Base-by-base conservation (phyloP, 108 stramenopile genomes). In the Nannochloropsis oceanica region DNA sequence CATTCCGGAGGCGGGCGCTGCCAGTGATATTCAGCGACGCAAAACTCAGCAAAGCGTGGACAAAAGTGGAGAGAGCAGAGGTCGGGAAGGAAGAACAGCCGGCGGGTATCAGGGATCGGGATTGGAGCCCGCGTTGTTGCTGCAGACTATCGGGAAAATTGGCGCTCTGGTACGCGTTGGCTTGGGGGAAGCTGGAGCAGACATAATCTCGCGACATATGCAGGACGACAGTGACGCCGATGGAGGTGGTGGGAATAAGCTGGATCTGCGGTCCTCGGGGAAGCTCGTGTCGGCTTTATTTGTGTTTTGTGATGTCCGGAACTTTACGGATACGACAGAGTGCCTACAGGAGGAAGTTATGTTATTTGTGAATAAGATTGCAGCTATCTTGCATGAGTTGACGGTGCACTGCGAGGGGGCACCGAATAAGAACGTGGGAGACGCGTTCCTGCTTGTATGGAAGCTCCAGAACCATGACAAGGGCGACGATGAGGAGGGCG, bases 381-480 rank as follows among this genome's bases (percentile, higher is more conserved):
- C 96, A 25, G 87, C 87, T 34, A 93, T 98, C 26, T 91, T 98
- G 43, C 98, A 98, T 88, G 92, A 73, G n/a, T 9, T 73, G 5
- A 73, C 59, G 22, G 59, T 73, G 59, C 90, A 95, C 44, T 96
- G 95, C 84, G 92, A 90, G 22, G 97, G 97, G 0, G 95, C 96
- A 81, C 96, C 96, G 86, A 98, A 98, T 90, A 97, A 97, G 91
- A 98, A 98, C 92, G 93, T 98, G 44, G 97, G 97, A 18, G 89
- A 92, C 24, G 92, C 96, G n/a, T 98, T 98, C 86, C 90, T 98
- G 34, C 94, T 98, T 92, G 95, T 96, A 9, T 95, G 93, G 87
- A 93, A 94, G 43, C 93, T 98, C 43, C 25, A 43, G 43, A 27
- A 12, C 26, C 14, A 79, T 25, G 59, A 73, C 5, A 10, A 73